Percentiles rank a stretch among this genome's conserved stretches.
These are phyloP conservation scores for Glonium stellatum DNA, from an alignment of 495 filamentous ascomycete genomes.

Conservation along the genomic window DNA sequence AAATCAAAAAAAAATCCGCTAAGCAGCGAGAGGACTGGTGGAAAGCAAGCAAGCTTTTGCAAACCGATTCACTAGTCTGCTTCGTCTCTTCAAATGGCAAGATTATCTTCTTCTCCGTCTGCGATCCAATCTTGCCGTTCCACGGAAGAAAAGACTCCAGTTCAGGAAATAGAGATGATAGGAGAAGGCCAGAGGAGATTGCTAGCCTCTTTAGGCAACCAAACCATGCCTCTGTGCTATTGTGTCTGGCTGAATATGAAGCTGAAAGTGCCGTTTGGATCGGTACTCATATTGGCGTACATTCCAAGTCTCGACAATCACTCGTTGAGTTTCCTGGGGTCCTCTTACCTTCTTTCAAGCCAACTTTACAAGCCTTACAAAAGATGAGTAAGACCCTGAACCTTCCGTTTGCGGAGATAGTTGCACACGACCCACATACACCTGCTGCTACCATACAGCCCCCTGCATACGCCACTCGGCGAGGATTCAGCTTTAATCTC, in stretches of 20 bases:
- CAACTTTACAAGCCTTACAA: conserved; percentile 59
- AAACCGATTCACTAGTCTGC: conserved; percentile 18
- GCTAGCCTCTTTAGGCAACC: background rate
- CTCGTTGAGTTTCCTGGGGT: conserved; percentile 68
- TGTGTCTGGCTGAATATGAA: background rate
- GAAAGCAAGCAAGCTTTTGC: conserved; percentile 6
- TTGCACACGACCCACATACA: conserved; percentile 40
- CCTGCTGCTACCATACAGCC: conserved; percentile 30
- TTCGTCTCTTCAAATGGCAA: conserved; percentile 14
- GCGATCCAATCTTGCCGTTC: conserved; percentile 18
- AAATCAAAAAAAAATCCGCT: background rate
- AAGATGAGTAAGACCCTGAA: conserved; percentile 42
- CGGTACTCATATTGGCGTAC: background rate
- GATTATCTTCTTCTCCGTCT: conserved; percentile 51
- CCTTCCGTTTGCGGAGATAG: conserved; percentile 55
- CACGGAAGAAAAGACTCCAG: background rate
- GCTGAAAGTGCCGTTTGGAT: background rate
- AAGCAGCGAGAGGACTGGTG: conserved; percentile 17
- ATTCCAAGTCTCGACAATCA: background rate
- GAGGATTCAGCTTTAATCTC: conserved; percentile 15
- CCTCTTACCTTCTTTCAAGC: conserved; percentile 59
- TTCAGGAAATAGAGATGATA: no score
- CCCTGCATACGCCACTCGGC: conserved; percentile 49
- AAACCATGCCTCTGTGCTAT: background rate
- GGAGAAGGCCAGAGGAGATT: background rate